Evolutionary conservation across 169 alveolate genomes (phyloP).

Genomic region (Eimeria acervulina): DNA sequence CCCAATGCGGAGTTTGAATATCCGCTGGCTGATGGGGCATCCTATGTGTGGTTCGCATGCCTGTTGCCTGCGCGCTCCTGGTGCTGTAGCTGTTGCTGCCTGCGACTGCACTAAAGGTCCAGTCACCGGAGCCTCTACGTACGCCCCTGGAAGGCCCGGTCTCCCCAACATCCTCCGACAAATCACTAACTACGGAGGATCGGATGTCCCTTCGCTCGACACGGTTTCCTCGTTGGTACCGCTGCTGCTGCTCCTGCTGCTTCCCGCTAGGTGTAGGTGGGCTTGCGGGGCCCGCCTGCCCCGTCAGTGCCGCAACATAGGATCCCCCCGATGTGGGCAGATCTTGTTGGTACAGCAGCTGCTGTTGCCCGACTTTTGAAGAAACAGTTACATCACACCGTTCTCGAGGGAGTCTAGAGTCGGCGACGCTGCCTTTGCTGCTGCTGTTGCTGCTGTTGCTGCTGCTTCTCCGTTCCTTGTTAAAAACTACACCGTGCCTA

Average conservation of each 20-base stretch:
- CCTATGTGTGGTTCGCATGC: not conserved
- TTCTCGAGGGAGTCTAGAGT: conserved; percentile 1
- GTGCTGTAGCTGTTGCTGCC: conserved; percentile 34
- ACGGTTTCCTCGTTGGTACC: conserved; percentile 11
- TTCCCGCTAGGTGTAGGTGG: not conserved
- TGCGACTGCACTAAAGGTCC: not conserved
- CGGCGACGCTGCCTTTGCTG: conserved; percentile 42
- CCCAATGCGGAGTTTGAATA: conserved; percentile 65
- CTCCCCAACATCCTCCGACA: conserved; percentile 36
- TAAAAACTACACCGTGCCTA: conserved; percentile 33
- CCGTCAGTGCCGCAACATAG: conserved; percentile 53
- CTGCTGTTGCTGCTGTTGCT: conserved; percentile 70
- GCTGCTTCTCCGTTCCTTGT: conserved; percentile 21
- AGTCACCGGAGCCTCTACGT: conserved; percentile 59
- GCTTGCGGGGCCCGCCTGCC: conserved; percentile 12
- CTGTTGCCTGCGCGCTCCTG: conserved; percentile 48
- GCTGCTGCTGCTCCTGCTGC: conserved; percentile 66
- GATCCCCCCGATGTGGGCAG: conserved; percentile 9
- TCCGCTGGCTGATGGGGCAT: conserved; percentile 12
- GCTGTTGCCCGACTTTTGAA: conserved; percentile 19
- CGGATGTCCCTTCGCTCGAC: not conserved
- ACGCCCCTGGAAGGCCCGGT: not conserved
- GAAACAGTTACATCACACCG: conserved; percentile 8
- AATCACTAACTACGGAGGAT: conserved; percentile 5
- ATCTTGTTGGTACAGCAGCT: conserved; percentile 37